These are phyloP conservation scores for Alisma plantagoaquatica DNA, from an alignment of 106 monocot species.

Conservation along the genomic window DNA sequence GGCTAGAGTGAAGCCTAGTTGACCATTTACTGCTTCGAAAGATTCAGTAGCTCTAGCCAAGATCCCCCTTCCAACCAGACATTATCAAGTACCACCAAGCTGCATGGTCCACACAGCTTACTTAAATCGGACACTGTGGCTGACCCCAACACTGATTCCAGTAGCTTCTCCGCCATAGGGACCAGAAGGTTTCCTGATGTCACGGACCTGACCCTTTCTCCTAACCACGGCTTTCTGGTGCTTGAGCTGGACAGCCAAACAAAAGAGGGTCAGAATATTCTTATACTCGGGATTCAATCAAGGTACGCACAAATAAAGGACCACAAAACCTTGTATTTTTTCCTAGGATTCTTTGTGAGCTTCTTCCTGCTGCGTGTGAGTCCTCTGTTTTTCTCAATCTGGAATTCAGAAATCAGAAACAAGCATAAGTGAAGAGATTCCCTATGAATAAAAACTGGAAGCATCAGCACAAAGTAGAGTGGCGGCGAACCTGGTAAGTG, in stretches of 20 bases:
- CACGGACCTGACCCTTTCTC: slow-evolving; percentile 84
- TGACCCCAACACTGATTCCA: slow-evolving; percentile 64
- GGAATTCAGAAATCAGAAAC: neutral
- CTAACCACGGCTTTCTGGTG: slow-evolving; percentile 59
- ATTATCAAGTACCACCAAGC: neutral
- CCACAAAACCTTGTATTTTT: slow-evolving; percentile 71
- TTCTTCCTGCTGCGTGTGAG: slow-evolving; percentile 83
- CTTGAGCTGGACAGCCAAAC: slow-evolving; percentile 42
- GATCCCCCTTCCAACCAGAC: too few relatives aligned
- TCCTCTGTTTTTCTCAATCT: slow-evolving; percentile 93
- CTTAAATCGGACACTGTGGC: slow-evolving; percentile 73
- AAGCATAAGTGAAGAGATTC: neutral
- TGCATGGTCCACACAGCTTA: neutral
- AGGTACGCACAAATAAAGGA: neutral
- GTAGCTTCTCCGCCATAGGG: slow-evolving; percentile 81
- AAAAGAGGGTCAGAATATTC: too few relatives aligned
- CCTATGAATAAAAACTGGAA: neutral
- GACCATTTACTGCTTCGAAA: too few relatives aligned
- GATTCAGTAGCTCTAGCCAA: too few relatives aligned
- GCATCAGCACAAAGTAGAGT: neutral
- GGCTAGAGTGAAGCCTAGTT: too few relatives aligned
- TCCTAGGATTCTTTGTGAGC: slow-evolving; percentile 69
- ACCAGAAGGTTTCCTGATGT: slow-evolving; percentile 64
- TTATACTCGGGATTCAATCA: neutral
- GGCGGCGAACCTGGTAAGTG: slow-evolving; percentile 51